Conservation (phyloP, 805 yeast species). For the Maudiozyma pseudohumilis region DNA sequence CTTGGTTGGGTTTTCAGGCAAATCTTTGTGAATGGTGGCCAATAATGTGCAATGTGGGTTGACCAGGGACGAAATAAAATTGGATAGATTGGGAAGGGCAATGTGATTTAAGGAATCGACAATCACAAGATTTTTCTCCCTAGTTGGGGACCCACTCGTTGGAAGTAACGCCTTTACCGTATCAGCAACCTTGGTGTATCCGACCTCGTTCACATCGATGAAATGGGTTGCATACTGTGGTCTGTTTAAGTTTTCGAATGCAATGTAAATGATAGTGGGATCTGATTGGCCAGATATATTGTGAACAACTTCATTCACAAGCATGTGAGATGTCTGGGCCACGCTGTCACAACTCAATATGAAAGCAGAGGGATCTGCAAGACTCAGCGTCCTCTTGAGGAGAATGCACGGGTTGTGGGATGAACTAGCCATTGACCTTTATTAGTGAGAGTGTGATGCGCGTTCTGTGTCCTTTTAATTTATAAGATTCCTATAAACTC, state of each 20-base stretch:
- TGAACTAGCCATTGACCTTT: constrained; percentile 25
- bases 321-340: constrained; percentile 50
- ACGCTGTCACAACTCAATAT: constrained; percentile 60
- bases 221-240: constrained; percentile 44
- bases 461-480: too few species aligned
- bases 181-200: constrained; percentile 10
- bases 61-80: constrained; percentile 40
- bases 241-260: constrained; percentile 53
- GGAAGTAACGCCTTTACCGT: constrained; percentile 17
- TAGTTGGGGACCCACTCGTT: constrained; percentile 9
- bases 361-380: constrained; percentile 70
- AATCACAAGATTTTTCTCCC: constrained; percentile 32
- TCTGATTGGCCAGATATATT: constrained; percentile 24
- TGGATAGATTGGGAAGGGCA: constrained; percentile 35
- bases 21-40: constrained; percentile 39
- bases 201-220: constrained; percentile 34
- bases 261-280: constrained; percentile 41
- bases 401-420: constrained; percentile 42
- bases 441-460: too few species aligned
- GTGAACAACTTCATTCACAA: constrained; percentile 50
- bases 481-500: too few species aligned
- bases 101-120: constrained; percentile 65
- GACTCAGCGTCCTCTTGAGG: constrained; percentile 52
- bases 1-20: constrained; percentile 28
- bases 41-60: constrained; percentile 37